A percentile compares a stretch with the other conserved stretches of the same genome.
phyloP scores from a whole-genome alignment of 495 filamentous ascomycete genomes.

The Neurospora sp. region DNA sequence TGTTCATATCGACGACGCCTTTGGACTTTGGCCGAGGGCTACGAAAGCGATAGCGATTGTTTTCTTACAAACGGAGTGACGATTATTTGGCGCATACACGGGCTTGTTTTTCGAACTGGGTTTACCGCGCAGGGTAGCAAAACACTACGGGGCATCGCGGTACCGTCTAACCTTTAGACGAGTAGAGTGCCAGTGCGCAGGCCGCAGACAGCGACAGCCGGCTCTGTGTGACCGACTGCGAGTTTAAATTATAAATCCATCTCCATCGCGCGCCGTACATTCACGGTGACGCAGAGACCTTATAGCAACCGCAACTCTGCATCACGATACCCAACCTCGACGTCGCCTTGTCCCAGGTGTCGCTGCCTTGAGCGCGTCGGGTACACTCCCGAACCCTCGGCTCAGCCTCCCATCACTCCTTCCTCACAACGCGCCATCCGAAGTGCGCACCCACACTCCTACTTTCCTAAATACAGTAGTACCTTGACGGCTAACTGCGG shows the following conservation, averaged over 20 bases:
- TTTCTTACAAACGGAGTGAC: neutral
- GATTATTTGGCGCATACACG: neutral
- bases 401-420: neutral
- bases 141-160: neutral
- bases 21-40: neutral
- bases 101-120: neutral
- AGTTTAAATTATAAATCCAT: neutral
- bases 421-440: neutral
- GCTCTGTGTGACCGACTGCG: neutral
- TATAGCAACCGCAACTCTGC: neutral
- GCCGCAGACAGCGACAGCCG: neutral
- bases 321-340: neutral
- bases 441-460: neutral
- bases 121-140: neutral
- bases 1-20: slow-evolving; percentile 12
- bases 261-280: neutral
- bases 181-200: neutral
- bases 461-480: neutral
- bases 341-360: neutral
- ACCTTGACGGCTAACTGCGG: neutral
- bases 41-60: neutral
- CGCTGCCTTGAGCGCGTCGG: neutral
- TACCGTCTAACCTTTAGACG: neutral
- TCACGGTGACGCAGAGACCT: neutral
- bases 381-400: neutral